These are phyloP conservation scores for Notholithocarpus densiflorus DNA, from an alignment of 306 rosid species.

Conservation along the genomic window DNA sequence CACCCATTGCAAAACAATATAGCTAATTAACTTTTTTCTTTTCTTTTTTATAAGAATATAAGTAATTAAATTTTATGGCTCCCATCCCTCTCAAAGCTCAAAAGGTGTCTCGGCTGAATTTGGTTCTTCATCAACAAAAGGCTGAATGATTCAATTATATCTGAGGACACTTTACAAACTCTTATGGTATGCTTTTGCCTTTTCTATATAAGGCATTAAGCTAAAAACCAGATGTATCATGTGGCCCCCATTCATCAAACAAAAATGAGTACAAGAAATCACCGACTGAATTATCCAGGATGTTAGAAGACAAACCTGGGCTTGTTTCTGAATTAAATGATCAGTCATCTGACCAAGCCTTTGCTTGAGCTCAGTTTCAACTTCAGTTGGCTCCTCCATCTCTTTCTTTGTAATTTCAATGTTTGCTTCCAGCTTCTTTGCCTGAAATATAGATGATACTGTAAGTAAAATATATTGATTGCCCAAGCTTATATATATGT, in stretches of 20 bases:
- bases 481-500: background rate
- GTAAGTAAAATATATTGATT: background rate
- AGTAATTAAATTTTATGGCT: background rate
- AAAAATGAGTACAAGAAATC: background rate
- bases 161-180: background rate
- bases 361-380: slow-evolving; percentile 83
- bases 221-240: background rate
- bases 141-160: background rate
- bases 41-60: background rate
- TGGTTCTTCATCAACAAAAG: too few relatives aligned
- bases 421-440: slow-evolving; percentile 63
- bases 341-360: slow-evolving; percentile 95
- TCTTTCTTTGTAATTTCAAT: slow-evolving; percentile 81
- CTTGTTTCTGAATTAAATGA: slow-evolving; percentile 93
- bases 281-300: background rate
- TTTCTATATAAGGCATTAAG: background rate
- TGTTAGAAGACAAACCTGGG: slow-evolving; percentile 57
- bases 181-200: background rate
- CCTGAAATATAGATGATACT: slow-evolving; percentile 43
- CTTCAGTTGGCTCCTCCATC: slow-evolving; percentile 85
- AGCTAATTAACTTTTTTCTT: background rate
- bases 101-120: background rate
- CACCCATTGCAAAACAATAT: too few relatives aligned
- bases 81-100: background rate
- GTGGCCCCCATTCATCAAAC: background rate